Base-by-base conservation (phyloP, 305 asterid species). In the Fraxinus xanthoxyloides region DNA sequence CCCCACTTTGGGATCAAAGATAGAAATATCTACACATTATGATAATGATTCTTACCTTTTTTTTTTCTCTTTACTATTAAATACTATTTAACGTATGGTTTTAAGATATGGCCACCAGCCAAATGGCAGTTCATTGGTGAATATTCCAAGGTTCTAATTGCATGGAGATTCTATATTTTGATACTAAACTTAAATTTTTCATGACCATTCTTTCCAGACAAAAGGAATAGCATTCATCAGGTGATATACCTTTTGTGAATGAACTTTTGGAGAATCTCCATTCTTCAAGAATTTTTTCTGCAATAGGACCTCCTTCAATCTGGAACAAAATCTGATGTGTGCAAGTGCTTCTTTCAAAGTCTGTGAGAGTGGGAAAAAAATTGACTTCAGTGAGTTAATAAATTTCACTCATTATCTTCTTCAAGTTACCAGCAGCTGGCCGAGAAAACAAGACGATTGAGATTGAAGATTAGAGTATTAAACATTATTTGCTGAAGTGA, bases 221-320 rank as follows among this genome's bases (percentile, higher is more conserved):
- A 77, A 73, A 72, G 69, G 77, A 80, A 76, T 76, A 46, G 61
- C 61, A 34, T 65, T 24, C 54, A 40, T 65, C 15, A 75, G 59
- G 79, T 77, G 78, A 84, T 46, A 35, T 84, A 93, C 99, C 97
- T 91, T 94, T 38, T 89, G 78, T 72, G 69, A 76, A 82, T 88
- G 93, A 81, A 76, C 85, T 72, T 82, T 84, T 72, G 89, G 83
- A 78, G 90, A 75, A 63, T 86, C 91, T 76, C 86, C 89, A 72
- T n/a, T 85, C 70, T 83, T 87, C 70, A 91, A 84, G 38, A 79
- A 75, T 86, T 92, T 94, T 88, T 94, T 92, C 84, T 85, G 87
- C 75, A 77, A 72, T 69, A 93, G 81, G 88, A 94, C 95, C 79
- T 87, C 93, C 80, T 91, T 93, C 90, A 94, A 77, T 77, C 88